These are phyloP conservation scores for Solanum boliviense DNA, from an alignment of 257 asterid genomes.

Conservation along the genomic window DNA sequence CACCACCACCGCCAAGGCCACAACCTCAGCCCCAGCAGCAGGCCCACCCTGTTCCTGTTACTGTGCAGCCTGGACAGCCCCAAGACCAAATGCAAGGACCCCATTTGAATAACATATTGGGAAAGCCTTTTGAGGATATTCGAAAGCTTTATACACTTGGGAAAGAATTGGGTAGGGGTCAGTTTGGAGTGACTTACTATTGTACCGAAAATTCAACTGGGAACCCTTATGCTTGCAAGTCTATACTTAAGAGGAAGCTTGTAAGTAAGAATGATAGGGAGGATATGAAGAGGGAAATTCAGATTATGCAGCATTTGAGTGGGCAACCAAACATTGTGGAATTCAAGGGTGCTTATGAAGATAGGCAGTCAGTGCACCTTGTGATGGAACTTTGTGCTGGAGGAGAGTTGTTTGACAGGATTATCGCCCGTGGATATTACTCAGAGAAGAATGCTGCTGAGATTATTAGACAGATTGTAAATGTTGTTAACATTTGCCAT, in stretches of 20 bases:
- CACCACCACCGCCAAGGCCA: background rate
- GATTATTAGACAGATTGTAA: conserved; percentile 60
- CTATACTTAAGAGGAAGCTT: conserved; percentile 52
- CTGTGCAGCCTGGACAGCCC: conserved; percentile 13
- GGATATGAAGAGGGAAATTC: conserved; percentile 64
- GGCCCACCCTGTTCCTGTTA: conserved; percentile 9
- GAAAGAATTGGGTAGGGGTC: conserved; percentile 59
- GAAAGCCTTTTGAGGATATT: conserved; percentile 53
- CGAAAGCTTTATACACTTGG: conserved; percentile 39
- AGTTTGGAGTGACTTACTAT: conserved; percentile 53
- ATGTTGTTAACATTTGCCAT: conserved; percentile 65
- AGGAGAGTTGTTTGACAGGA: conserved; percentile 59
- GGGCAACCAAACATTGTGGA: conserved; percentile 68
- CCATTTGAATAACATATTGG: conserved; percentile 46
- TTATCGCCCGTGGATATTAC: conserved; percentile 56
- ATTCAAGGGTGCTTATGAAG: conserved; percentile 62
- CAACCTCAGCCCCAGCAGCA: conserved; percentile 4
- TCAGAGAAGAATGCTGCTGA: conserved; percentile 57
- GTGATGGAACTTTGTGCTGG: conserved; percentile 67
- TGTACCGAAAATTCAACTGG: conserved; percentile 45
- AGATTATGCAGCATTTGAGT: conserved; percentile 62
- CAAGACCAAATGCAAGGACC: conserved; percentile 18
- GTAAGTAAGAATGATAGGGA: conserved; percentile 53
- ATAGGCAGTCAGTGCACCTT: conserved; percentile 44
- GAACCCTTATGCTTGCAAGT: conserved; percentile 46